Percentiles rank a stretch among this genome's conserved stretches.
Conservation (phyloP, 495 filamentous ascomycete species). For the Penicillium coprophilum region DNA sequence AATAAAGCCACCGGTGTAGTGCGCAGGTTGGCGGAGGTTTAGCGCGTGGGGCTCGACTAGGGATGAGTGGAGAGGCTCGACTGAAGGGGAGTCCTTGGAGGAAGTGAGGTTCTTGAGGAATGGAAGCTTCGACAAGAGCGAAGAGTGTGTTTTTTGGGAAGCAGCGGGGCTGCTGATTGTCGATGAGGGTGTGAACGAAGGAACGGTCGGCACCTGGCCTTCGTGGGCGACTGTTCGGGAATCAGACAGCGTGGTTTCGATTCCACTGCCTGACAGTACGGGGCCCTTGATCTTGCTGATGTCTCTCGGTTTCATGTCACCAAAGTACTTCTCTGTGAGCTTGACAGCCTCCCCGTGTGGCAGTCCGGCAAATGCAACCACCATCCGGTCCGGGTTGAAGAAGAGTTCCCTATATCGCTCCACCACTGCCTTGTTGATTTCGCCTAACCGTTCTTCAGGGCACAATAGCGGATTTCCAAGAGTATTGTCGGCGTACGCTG, state of each 20-base stretch:
- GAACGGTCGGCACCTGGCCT: constrained; percentile 40
- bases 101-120: constrained; percentile 90
- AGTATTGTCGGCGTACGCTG: constrained; percentile 93
- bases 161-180: constrained; percentile 39
- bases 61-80: constrained; percentile 44
- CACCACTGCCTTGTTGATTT: constrained; percentile 74
- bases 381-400: constrained; percentile 84
- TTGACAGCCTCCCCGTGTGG: constrained; percentile 76
- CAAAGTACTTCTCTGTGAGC: constrained; percentile 82
- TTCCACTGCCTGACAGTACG: constrained; percentile 54
- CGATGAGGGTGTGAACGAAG: constrained; percentile 45
- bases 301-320: constrained; percentile 70
- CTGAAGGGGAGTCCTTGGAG: constrained; percentile 57
- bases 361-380: constrained; percentile 93
- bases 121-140: constrained; percentile 80
- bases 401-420: constrained; percentile 79
- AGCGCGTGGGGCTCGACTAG: constrained; percentile 46
- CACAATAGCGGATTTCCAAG: constrained; percentile 92
- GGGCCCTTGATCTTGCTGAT: constrained; percentile 39
- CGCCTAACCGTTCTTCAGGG: constrained; percentile 73
- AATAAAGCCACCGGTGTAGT: constrained; percentile 92
- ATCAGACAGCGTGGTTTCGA: constrained; percentile 55
- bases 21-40: constrained; percentile 65
- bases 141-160: constrained; percentile 45
- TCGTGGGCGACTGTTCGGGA: constrained; percentile 42